Evolutionary conservation across 192 early-diverging fungal species (phyloP).

Genomic region (Coemansia sp.): DNA sequence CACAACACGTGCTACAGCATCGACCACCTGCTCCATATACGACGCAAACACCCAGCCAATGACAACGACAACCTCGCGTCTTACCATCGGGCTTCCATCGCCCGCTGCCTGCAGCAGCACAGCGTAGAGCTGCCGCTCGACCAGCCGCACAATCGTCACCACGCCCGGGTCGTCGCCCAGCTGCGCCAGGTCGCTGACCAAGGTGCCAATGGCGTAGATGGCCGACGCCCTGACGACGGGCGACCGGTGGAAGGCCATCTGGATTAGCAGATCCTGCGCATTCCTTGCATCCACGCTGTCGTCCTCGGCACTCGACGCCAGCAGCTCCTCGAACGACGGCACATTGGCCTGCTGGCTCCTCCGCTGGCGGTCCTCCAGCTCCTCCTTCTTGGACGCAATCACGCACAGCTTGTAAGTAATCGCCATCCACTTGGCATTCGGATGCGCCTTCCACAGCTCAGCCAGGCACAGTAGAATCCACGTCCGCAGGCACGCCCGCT

Average conservation of each 20-base stretch:
- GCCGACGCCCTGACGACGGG: conserved; percentile 88
- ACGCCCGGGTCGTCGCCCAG: conserved; percentile 65
- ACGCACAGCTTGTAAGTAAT: conserved; percentile 65
- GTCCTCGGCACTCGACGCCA: conserved; percentile 47
- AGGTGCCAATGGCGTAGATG: conserved; percentile 77
- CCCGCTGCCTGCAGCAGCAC: conserved; percentile 58
- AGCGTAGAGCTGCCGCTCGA: conserved; percentile 67
- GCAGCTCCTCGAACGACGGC: conserved; percentile 50
- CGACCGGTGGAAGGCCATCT: conserved; percentile 45
- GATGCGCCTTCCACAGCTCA: conserved; percentile 81
- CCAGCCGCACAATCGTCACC: conserved; percentile 71
- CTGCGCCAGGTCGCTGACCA: conserved; percentile 63
- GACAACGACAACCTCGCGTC: conserved; percentile 81
- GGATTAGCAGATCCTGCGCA: conserved; percentile 46
- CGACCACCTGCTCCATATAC: conserved; percentile 64
- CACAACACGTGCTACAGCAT: conserved; percentile 63
- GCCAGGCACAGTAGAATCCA: conserved; percentile 90
- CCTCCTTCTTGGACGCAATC: conserved; percentile 63
- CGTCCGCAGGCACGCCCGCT: conserved; percentile 66
- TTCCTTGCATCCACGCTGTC: conserved; percentile 44
- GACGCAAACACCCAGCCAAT: conserved; percentile 77
- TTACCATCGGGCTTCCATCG: conserved; percentile 89
- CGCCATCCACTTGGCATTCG: conserved; percentile 61
- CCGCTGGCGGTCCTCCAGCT: conserved; percentile 20
- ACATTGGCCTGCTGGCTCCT: conserved; percentile 5